Evolutionary conservation across 2,329 filamentous ascomycete genomes (phyloP).

Genomic region (Ilyonectria sp.): DNA sequence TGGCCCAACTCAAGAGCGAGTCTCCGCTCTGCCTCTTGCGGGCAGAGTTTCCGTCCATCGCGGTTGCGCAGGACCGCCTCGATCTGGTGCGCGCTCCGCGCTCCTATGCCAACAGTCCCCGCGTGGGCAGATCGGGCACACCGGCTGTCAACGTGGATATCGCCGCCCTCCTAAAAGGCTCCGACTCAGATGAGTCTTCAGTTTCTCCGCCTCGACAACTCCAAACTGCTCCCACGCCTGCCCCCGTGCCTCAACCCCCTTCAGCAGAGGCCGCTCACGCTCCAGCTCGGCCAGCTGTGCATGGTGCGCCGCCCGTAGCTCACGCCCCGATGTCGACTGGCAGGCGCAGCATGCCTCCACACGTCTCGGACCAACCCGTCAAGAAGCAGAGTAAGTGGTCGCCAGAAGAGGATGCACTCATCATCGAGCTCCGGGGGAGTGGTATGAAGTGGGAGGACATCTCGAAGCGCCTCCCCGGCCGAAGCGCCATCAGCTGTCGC

Average conservation of each 20-base stretch:
- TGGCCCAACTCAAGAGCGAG: slow-evolving; percentile 61
- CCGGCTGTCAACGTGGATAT: slow-evolving; percentile 90
- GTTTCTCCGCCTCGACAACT: slow-evolving; percentile 58
- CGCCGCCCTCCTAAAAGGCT: slow-evolving; percentile 85
- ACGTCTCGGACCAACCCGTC: slow-evolving; percentile 77
- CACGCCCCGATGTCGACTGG: slow-evolving; percentile 51
- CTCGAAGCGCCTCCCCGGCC: slow-evolving; percentile 88
- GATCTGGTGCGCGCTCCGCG: slow-evolving; percentile 49
- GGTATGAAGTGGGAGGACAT: slow-evolving; percentile 99
- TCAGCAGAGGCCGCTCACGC: slow-evolving; percentile 42
- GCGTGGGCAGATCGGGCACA: slow-evolving; percentile 45
- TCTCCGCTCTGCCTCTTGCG: slow-evolving; percentile 58
- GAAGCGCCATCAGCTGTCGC: slow-evolving; percentile 94
- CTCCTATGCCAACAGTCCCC: slow-evolving; percentile 48
- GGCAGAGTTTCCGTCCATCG: slow-evolving; percentile 56
- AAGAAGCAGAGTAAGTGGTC: slow-evolving; percentile 99
- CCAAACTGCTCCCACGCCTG: slow-evolving; percentile 37
- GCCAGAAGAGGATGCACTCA: slow-evolving; percentile 90
- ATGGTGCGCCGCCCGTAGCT: slow-evolving; percentile 50
- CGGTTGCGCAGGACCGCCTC: slow-evolving; percentile 47
- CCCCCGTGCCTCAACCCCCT: slow-evolving; percentile 29
- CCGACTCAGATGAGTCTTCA: slow-evolving; percentile 80
- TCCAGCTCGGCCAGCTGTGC: slow-evolving; percentile 43
- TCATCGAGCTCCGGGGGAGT: slow-evolving; percentile 90
- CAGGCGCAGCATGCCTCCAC: slow-evolving; percentile 58